phyloP scores from a whole-genome alignment of 805 yeast species.

The Starmera pachycereana region DNA sequence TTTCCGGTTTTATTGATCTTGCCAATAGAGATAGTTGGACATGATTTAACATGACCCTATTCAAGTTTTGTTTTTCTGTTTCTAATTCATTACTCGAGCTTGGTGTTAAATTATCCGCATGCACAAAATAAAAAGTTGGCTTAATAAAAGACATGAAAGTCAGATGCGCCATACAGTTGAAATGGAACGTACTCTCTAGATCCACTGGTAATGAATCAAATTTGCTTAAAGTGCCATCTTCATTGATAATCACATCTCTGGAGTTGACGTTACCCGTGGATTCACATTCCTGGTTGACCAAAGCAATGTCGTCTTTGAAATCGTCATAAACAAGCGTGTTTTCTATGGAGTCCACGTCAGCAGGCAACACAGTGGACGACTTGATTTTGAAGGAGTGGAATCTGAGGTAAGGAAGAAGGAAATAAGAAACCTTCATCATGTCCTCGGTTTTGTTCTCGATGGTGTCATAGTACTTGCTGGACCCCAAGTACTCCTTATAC shows the following conservation, averaged over 20 bases:
- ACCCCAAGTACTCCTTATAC: slow-evolving; percentile 6
- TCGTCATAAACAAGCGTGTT: background rate
- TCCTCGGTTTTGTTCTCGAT: slow-evolving; percentile 10
- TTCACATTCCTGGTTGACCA: background rate
- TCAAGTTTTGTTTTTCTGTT: slow-evolving; percentile 4
- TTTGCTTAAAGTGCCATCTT: slow-evolving; percentile 1
- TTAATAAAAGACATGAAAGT: slow-evolving; percentile 9
- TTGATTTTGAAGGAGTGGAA: slow-evolving; percentile 6
- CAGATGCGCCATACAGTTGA: slow-evolving; percentile 4
- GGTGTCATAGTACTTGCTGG: slow-evolving; percentile 5
- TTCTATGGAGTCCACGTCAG: background rate
- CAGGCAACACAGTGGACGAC: slow-evolving; percentile 2
- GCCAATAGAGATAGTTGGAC: slow-evolving; percentile 8
- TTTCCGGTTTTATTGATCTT: slow-evolving; percentile 4
- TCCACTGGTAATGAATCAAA: slow-evolving; percentile 7
- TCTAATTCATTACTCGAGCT: slow-evolving; percentile 1
- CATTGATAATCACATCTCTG: slow-evolving; percentile 1
- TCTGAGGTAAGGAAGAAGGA: slow-evolving; percentile 1
- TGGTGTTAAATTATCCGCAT: slow-evolving; percentile 7
- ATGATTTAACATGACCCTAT: slow-evolving; percentile 10
- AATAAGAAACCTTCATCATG: slow-evolving; percentile 7
- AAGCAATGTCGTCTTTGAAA: background rate
- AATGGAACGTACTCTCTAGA: slow-evolving; percentile 10
- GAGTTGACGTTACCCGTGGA: background rate
- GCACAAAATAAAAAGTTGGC: slow-evolving; percentile 11